phyloP scores from a whole-genome alignment of 1,284 basidiomycete species.

The Paramarasmius palmivorus region DNA sequence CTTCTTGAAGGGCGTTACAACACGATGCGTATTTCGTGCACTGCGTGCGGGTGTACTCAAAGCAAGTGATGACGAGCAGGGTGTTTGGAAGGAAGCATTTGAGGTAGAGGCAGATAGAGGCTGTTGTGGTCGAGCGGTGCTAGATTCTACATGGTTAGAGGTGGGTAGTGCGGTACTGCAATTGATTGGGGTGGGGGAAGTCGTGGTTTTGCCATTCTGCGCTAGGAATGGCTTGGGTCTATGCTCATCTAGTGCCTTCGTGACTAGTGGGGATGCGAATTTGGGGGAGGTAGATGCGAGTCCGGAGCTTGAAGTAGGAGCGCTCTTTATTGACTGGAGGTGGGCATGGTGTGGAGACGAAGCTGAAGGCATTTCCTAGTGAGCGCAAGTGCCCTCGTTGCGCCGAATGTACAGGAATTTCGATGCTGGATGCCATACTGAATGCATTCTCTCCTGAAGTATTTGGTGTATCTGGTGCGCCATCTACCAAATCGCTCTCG shows the following conservation, averaged over 20 bases:
- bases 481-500: conserved; percentile 56
- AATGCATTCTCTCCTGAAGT: conserved; percentile 21
- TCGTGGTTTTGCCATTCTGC: conserved; percentile 15
- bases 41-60: conserved; percentile 21
- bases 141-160: conserved; percentile 10
- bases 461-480: conserved; percentile 22
- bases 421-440: conserved; percentile 18
- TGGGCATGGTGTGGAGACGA: background rate
- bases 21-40: conserved; percentile 39
- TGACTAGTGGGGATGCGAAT: conserved; percentile 19
- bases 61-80: conserved; percentile 16
- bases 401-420: background rate
- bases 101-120: conserved; percentile 20
- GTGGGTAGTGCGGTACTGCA: conserved; percentile 18
- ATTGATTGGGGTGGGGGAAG: conserved; percentile 33
- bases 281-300: conserved; percentile 23
- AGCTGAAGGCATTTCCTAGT: background rate
- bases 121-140: conserved; percentile 21
- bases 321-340: conserved; percentile 24
- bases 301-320: conserved; percentile 35
- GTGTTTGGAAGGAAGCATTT: conserved; percentile 15
- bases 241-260: conserved; percentile 26
- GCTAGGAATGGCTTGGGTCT: conserved; percentile 44
- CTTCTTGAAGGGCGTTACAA: conserved; percentile 72
- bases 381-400: background rate